These are phyloP conservation scores for Hamigera avellanea DNA, from an alignment of 495 filamentous ascomycete species.

Conservation along the genomic window DNA sequence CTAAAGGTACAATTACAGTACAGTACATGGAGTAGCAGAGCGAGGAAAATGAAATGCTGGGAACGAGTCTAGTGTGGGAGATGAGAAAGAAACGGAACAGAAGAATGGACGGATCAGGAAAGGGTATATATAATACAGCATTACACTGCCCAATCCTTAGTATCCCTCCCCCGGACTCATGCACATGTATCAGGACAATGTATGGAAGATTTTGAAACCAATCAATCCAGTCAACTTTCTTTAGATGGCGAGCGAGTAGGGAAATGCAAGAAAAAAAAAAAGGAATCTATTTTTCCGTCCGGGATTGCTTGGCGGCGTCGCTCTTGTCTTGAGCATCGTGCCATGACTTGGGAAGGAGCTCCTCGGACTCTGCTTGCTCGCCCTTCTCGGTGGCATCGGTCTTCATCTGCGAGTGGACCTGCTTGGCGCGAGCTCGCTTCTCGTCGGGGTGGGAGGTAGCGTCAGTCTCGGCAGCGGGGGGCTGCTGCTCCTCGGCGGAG, in stretches of 20 bases:
- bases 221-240: neutral
- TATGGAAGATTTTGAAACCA: constrained; percentile 1
- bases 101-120: neutral
- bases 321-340: constrained; percentile 33
- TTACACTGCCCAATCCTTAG: constrained; percentile 16
- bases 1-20: no score
- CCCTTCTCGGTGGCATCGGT: constrained; percentile 9
- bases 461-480: constrained; percentile 8
- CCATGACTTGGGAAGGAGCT: constrained; percentile 38
- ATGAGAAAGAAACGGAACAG: constrained; percentile 1
- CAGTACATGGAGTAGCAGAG: no score
- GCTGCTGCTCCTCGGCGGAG: constrained; percentile 5
- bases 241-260: no score
- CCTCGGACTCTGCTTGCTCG: constrained; percentile 27
- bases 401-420: constrained; percentile 14
- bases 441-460: constrained; percentile 13
- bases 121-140: constrained; percentile 12
- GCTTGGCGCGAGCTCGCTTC: constrained; percentile 16
- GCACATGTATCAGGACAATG: no score
- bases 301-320: constrained; percentile 7
- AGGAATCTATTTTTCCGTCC: constrained; percentile 16
- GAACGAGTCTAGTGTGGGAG: no score
- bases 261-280: constrained; percentile 1
- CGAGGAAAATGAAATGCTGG: no score
- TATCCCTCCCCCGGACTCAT: neutral